Conservation (phyloP, 2,329 filamentous ascomycete genomes). For the Aspergillus terreus region DNA sequence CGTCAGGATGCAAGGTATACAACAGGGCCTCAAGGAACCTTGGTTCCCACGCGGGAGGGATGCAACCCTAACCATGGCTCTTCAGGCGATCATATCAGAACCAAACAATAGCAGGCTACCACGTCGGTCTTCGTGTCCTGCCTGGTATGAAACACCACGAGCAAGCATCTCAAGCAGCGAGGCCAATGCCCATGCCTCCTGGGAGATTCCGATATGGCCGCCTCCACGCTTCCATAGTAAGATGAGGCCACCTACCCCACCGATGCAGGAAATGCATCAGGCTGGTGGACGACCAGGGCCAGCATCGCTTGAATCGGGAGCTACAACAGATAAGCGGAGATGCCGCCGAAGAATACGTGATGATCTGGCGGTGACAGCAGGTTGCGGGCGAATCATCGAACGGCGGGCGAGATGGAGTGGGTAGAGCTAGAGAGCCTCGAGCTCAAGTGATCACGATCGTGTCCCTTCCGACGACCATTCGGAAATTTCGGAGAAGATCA, state of each 20-base stretch:
- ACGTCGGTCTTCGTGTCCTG: neutral
- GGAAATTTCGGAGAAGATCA: slow-evolving; percentile 27
- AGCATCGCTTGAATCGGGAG: neutral
- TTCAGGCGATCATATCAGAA: slow-evolving; percentile 1
- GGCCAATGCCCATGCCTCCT: slow-evolving; percentile 11
- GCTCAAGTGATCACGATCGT: slow-evolving; percentile 19
- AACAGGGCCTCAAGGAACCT: neutral
- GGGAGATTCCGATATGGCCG: slow-evolving; percentile 4
- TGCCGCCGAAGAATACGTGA: neutral
- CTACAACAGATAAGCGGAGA: neutral
- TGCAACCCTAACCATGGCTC: slow-evolving; percentile 8
- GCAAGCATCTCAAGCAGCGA: neutral
- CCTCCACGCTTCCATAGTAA: neutral
- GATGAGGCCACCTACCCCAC: slow-evolving; percentile 13
- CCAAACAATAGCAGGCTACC: neutral
- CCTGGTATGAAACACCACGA: neutral
- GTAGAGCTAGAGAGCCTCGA: slow-evolving; percentile 6
- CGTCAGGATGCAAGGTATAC: neutral
- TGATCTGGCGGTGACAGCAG: slow-evolving; percentile 18
- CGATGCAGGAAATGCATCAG: slow-evolving; percentile 22
- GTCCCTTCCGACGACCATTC: slow-evolving; percentile 29
- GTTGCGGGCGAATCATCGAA: neutral
- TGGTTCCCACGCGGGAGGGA: slow-evolving; percentile 10
- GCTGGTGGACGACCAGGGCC: slow-evolving; percentile 5
- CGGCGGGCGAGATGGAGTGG: neutral